Percentiles rank a stretch among this genome's conserved stretches.
These are phyloP conservation scores for Salvia hispanica DNA, from an alignment of 257 asterid species.

Conservation along the genomic window DNA sequence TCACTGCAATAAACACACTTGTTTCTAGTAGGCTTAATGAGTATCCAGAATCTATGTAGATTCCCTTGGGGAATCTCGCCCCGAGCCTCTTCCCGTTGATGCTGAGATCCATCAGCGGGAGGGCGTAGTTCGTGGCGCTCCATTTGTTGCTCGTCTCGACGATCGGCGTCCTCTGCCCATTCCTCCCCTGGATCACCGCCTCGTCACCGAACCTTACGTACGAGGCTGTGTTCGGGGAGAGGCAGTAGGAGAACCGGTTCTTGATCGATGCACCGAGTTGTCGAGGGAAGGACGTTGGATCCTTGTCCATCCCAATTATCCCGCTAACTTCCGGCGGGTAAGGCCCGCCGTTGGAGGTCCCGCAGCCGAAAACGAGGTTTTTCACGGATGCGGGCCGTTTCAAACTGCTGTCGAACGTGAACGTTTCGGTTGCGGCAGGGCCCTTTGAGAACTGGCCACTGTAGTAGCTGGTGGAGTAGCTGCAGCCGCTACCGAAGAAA, in stretches of 20 bases:
- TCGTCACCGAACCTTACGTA: slow-evolving; percentile 9
- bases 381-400: not conserved
- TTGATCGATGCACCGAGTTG: not conserved
- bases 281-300: not conserved
- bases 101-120: not conserved
- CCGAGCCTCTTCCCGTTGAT: not conserved
- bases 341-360: not conserved
- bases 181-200: not conserved
- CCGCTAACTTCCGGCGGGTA: not conserved
- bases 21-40: not conserved
- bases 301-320: not conserved
- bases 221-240: not conserved
- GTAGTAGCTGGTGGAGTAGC: slow-evolving; percentile 11
- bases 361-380: not conserved
- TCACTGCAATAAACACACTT: too few relatives aligned
- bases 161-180: slow-evolving; percentile 2
- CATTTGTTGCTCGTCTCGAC: too few relatives aligned
- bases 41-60: not conserved
- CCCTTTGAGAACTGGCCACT: slow-evolving; percentile 27
- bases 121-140: not conserved
- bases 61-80: not conserved
- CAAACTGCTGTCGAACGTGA: slow-evolving; percentile 25
- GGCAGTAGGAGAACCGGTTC: not conserved
- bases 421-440: slow-evolving; percentile 24
- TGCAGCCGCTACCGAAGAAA: not conserved